Evolutionary conservation across 2,329 filamentous ascomycete genomes (phyloP).

Genomic region (Dactylellina cionopaga): DNA sequence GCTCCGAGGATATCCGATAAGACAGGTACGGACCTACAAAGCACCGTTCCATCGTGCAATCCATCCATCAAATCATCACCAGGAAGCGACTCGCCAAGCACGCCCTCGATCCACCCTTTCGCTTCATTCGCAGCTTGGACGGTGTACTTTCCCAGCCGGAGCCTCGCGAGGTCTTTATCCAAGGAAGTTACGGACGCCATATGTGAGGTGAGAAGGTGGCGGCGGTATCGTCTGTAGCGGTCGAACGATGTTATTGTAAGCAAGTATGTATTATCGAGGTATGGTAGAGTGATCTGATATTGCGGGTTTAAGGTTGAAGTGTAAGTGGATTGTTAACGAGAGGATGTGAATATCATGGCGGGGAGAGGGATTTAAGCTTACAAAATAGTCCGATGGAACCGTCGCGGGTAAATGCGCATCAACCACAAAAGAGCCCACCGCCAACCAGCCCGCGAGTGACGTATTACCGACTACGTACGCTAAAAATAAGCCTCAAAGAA

Average conservation of each 20-base stretch:
- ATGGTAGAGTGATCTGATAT: background rate
- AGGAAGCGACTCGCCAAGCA: constrained; percentile 77
- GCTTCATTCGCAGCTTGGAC: constrained; percentile 87
- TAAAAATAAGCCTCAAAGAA: constrained; percentile 11
- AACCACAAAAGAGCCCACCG: too few relatives aligned
- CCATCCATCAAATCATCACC: constrained; percentile 78
- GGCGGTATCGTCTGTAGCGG: constrained; percentile 29
- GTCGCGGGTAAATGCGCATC: constrained; percentile 37
- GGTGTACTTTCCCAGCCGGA: constrained; percentile 93
- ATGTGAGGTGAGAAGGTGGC: constrained; percentile 20
- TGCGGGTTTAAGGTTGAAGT: background rate
- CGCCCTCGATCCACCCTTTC: constrained; percentile 83
- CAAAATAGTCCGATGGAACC: too few relatives aligned
- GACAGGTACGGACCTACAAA: constrained; percentile 78
- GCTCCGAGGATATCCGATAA: constrained; percentile 14
- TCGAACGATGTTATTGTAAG: constrained; percentile 33
- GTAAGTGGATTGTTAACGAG: constrained; percentile 7
- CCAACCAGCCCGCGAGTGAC: background rate
- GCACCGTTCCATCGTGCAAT: constrained; percentile 87
- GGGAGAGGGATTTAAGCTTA: constrained; percentile 39
- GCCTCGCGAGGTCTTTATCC: constrained; percentile 91
- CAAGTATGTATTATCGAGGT: background rate
- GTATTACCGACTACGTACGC: constrained; percentile 22
- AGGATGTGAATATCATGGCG: background rate
- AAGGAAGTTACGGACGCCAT: constrained; percentile 96